A percentile compares a stretch with the other conserved stretches of the same genome.
Evolutionary conservation across 2,329 filamentous ascomycete genomes (phyloP).

Genomic region (Parastagonospora avenae): DNA sequence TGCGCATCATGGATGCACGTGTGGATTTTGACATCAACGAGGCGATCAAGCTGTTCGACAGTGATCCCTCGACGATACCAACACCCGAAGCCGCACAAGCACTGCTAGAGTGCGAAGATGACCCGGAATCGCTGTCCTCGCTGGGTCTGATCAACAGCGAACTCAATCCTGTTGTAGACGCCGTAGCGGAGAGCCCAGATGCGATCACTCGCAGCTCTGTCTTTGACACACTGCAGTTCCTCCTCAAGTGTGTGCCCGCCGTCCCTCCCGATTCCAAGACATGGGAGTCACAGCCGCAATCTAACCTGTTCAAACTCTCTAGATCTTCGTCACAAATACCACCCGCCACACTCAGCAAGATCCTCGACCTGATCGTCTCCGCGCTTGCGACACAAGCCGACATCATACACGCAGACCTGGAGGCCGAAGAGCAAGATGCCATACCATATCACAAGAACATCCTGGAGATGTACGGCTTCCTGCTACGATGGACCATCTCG

Average conservation of each 20-base stretch:
- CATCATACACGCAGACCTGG: slow-evolving; percentile 81
- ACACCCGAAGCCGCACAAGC: slow-evolving; percentile 85
- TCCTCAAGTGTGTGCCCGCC: slow-evolving; percentile 87
- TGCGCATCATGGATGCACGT: slow-evolving; percentile 65
- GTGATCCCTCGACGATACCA: slow-evolving; percentile 80
- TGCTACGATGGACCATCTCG: slow-evolving; percentile 93
- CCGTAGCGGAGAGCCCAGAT: slow-evolving; percentile 89
- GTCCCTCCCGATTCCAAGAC: slow-evolving; percentile 45
- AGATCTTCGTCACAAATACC: slow-evolving; percentile 84
- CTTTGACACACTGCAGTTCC: slow-evolving; percentile 92
- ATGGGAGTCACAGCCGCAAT: slow-evolving; percentile 55
- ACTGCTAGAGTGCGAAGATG: slow-evolving; percentile 89
- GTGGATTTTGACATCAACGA: slow-evolving; percentile 95
- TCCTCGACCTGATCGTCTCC: slow-evolving; percentile 88
- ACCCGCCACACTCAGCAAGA: slow-evolving; percentile 82
- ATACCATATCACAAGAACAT: slow-evolving; percentile 87
- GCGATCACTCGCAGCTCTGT: slow-evolving; percentile 76
- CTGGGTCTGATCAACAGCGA: slow-evolving; percentile 79
- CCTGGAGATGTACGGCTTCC: slow-evolving; percentile 90
- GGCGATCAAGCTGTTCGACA: slow-evolving; percentile 95
- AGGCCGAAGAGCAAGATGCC: slow-evolving; percentile 81
- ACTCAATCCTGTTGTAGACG: slow-evolving; percentile 90
- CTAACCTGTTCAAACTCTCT: slow-evolving; percentile 67
- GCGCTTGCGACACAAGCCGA: slow-evolving; percentile 86
- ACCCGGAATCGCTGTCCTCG: slow-evolving; percentile 79